Conservation (phyloP, 176 grass and related monocot species). For the Phoenix roebelenii region DNA sequence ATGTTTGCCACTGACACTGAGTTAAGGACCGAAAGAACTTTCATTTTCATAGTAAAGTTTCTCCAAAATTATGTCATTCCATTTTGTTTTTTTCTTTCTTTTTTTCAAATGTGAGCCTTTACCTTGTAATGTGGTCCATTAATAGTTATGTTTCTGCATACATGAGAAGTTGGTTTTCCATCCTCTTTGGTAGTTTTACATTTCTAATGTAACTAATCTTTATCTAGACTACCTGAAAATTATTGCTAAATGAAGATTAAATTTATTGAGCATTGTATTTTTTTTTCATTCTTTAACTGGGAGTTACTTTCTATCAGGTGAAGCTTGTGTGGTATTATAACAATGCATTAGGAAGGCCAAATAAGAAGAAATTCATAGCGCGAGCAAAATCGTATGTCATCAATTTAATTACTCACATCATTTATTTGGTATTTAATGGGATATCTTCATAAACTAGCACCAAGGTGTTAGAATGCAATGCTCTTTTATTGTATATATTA, state of each 20-base stretch:
- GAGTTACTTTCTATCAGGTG: slow-evolving; percentile 42
- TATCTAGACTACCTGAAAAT: not conserved
- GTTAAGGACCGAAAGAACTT: too few species aligned
- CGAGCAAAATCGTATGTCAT: slow-evolving; percentile 68
- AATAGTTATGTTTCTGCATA: too few species aligned
- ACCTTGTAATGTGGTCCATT: too few species aligned
- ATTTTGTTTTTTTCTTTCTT: too few species aligned
- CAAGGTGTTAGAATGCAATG: not conserved
- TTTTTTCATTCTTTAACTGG: not conserved
- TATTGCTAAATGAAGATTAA: not conserved
- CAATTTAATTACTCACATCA: not conserved
- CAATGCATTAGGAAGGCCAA: slow-evolving; percentile 85
- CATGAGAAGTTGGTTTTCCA: too few species aligned
- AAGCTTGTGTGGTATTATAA: slow-evolving; percentile 99
- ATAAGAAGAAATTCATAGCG: slow-evolving; percentile 99
- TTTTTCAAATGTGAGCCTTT: too few species aligned
- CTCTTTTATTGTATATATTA: slow-evolving; percentile 1
- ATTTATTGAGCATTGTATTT: not conserved
- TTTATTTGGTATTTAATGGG: not conserved
- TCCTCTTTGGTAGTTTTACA: not conserved
- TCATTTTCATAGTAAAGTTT: too few species aligned
- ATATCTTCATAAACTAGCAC: not conserved
- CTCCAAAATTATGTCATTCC: too few species aligned
- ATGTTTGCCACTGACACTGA: too few species aligned
- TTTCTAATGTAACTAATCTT: not conserved